Evolutionary conservation across 768 basidiomycete species (phyloP), one percentile per base, ranked within the genome.

Genomic region (Daedaleopsis sinensis): DNA sequence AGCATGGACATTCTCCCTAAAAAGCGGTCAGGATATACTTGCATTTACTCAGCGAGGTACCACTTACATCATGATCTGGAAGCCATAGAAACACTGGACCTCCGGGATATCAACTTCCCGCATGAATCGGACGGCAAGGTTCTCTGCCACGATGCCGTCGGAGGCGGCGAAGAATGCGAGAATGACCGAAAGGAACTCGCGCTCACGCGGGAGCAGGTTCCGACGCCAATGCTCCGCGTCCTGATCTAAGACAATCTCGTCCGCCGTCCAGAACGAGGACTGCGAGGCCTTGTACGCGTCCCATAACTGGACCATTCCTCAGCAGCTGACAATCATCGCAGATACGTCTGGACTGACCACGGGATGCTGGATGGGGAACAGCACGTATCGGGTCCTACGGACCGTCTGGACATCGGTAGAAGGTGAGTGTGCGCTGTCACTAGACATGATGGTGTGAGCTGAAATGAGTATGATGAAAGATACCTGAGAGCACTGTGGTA

Each of bases 1-100:
- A 21, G 81, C 80, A 73, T 83, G 82, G 65, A 83, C 79, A 72
- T 83, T 82, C 67, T 83, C 81, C n/a, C n/a, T n/a, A n/a, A n/a
- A n/a, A n/a, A n/a, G n/a, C n/a, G n/a, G n/a, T n/a, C n/a, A n/a
- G n/a, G n/a, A n/a, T n/a, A n/a, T n/a, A n/a, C n/a, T n/a, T n/a
- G n/a, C n/a, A n/a, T 56, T 10, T 18, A 18, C 19, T 8, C 19
- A n/a, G 5, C 24, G 23, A 13, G 15, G 24, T 6, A 15, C 1
- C 7, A 7, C 44, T 47, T 21, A 56, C 80, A 82, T 82, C 81
- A 82, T 82, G 70, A 82, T 81, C 69, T 83, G 82, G 76, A 82
- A 83, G 43, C 80, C 81, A 70, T 83, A 83, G 73, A 83, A 83
- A 70, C 80, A 82, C 32, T 81, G 73, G 44, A 80, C 82, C 69